Conservation (phyloP, 2,329 filamentous ascomycete genomes). For the Cordyceps farinosa region DNA sequence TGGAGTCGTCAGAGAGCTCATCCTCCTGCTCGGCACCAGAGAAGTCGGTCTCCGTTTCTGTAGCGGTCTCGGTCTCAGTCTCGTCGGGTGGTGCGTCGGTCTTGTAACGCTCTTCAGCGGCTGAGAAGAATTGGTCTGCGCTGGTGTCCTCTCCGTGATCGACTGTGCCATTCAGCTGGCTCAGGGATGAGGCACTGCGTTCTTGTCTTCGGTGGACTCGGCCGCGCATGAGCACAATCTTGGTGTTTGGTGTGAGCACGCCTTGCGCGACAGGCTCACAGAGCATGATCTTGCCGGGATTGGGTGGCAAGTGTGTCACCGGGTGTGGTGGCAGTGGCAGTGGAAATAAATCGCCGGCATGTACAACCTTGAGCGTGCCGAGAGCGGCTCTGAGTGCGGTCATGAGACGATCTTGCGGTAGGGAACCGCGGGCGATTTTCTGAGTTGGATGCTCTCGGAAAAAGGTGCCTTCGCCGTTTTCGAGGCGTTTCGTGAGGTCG, state of each 20-base stretch:
- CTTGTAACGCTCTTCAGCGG: slow-evolving; percentile 72
- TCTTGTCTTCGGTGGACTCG: slow-evolving; percentile 53
- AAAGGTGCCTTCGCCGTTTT: slow-evolving; percentile 80
- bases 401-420: slow-evolving; percentile 56
- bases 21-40: slow-evolving; percentile 67
- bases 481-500: slow-evolving; percentile 72
- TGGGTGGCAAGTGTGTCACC: slow-evolving; percentile 78
- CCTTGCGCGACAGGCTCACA: slow-evolving; percentile 95
- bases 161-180: slow-evolving; percentile 53
- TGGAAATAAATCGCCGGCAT: slow-evolving; percentile 74
- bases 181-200: slow-evolving; percentile 46
- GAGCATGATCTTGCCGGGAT: slow-evolving; percentile 83
- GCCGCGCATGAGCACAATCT: slow-evolving; percentile 73
- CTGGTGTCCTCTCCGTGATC: slow-evolving; percentile 75
- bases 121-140: slow-evolving; percentile 90
- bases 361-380: slow-evolving; percentile 69
- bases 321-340: slow-evolving; percentile 80
- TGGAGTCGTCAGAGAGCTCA: slow-evolving; percentile 78
- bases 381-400: slow-evolving; percentile 71
- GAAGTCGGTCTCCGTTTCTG: slow-evolving; percentile 61
- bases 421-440: slow-evolving; percentile 34
- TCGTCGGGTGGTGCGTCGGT: slow-evolving; percentile 54
- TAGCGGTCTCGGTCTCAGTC: slow-evolving; percentile 50
- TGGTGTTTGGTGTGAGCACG: slow-evolving; percentile 69
- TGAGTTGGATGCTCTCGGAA: slow-evolving; percentile 57